These are phyloP conservation scores for Salix viminalis DNA, from an alignment of 345 rosid species.

Conservation along the genomic window DNA sequence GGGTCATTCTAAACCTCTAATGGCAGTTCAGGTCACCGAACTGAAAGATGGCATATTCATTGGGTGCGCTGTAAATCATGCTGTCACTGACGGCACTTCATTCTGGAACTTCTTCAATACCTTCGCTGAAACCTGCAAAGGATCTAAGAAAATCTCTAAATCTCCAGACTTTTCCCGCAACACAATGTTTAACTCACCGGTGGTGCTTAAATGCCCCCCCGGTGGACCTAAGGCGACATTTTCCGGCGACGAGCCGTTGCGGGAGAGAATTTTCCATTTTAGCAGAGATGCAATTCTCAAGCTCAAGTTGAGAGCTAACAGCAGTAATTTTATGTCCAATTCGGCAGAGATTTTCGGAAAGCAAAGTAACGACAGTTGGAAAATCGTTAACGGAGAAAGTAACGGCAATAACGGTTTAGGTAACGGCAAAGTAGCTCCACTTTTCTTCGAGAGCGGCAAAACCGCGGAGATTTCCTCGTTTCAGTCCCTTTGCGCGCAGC, in stretches of 20 bases:
- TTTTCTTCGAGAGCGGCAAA: not conserved
- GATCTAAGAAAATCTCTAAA: conserved; percentile 52
- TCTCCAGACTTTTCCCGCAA: conserved; percentile 60
- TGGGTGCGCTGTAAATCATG: conserved; percentile 77
- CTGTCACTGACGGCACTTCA: conserved; percentile 87
- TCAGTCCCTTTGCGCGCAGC: conserved; percentile 79
- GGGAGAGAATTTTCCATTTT: conserved; percentile 83
- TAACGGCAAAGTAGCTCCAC: conserved; percentile 30
- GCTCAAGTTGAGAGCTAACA: conserved; percentile 56
- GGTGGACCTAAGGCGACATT: conserved; percentile 78
- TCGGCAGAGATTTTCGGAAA: conserved; percentile 47
- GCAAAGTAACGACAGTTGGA: conserved; percentile 43
- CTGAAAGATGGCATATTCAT: conserved; percentile 67
- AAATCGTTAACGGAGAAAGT: conserved; percentile 39
- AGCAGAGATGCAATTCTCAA: conserved; percentile 64
- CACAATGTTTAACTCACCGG: conserved; percentile 58
- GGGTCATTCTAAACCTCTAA: conserved; percentile 68
- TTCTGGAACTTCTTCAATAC: conserved; percentile 96
- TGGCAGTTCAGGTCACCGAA: conserved; percentile 84
- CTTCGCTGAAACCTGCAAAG: conserved; percentile 66
- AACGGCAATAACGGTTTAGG: conserved; percentile 44
- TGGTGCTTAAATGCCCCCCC: conserved; percentile 59
- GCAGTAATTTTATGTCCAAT: conserved; percentile 3
- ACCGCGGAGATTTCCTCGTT: conserved; percentile 80
- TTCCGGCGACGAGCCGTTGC: conserved; percentile 61